Percentiles rank a stretch among this genome's conserved stretches.
Evolutionary conservation across 106 monocot species (phyloP).

Genomic region (Dendrobium nobile): DNA sequence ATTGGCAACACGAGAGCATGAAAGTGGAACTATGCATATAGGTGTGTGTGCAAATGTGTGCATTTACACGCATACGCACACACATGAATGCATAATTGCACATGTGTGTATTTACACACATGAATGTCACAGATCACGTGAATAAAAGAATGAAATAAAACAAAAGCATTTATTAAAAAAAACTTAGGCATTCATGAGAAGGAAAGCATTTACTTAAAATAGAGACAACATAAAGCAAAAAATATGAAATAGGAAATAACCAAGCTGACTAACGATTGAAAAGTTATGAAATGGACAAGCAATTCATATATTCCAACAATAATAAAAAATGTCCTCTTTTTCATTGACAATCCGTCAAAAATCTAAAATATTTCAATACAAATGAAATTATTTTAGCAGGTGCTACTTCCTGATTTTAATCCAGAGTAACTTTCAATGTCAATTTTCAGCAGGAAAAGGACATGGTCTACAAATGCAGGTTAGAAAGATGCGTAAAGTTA

Average conservation of each 20-base stretch:
- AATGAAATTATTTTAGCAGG: background rate
- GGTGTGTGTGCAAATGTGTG: too few species aligned
- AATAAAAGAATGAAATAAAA: too few species aligned
- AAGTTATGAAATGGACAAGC: background rate
- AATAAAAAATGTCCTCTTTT: background rate
- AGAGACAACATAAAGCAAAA: background rate
- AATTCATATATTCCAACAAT: background rate
- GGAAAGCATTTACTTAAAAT: too few species aligned
- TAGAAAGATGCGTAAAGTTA: background rate
- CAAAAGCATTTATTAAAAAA: too few species aligned
- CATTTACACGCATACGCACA: too few species aligned
- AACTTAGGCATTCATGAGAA: too few species aligned
- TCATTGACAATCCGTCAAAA: background rate
- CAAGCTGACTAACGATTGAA: background rate
- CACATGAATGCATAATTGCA: too few species aligned
- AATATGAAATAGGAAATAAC: background rate
- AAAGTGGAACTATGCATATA: too few species aligned
- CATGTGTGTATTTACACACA: too few species aligned
- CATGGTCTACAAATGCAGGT: background rate
- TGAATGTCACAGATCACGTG: too few species aligned
- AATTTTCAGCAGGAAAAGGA: background rate
- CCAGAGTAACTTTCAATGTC: background rate
- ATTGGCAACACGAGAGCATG: too few species aligned
- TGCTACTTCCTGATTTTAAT: background rate
- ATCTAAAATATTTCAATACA: background rate